These are phyloP conservation scores for Pestalotiopsis sp. DNA, from an alignment of 2,329 filamentous ascomycete genomes.

Conservation along the genomic window DNA sequence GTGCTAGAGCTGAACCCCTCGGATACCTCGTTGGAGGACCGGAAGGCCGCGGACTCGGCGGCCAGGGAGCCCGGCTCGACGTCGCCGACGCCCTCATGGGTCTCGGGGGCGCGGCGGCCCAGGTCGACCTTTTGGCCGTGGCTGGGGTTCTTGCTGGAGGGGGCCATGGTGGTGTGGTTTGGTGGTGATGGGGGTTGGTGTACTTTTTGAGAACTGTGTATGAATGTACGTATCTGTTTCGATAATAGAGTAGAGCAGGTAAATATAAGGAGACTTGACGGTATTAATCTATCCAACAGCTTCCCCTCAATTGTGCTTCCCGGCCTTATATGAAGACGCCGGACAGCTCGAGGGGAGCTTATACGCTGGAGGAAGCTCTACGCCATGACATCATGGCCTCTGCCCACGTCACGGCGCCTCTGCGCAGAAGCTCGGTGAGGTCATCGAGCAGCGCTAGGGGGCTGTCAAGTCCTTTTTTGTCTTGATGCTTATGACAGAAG, in stretches of 20 bases:
- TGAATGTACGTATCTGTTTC: background rate
- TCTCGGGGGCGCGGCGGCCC: constrained; percentile 49
- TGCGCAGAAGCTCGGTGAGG: background rate
- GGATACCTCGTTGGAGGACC: constrained; percentile 60
- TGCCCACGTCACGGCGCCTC: background rate
- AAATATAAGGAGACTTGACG: background rate
- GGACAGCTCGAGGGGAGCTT: background rate
- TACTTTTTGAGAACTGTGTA: background rate
- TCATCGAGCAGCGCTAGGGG: background rate
- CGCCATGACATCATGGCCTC: constrained; percentile 5
- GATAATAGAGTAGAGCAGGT: background rate
- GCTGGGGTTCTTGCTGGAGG: constrained; percentile 25
- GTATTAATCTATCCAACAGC: background rate
- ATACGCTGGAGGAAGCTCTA: background rate
- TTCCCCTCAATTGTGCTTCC: background rate
- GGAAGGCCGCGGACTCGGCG: constrained; percentile 63
- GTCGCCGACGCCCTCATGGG: constrained; percentile 64
- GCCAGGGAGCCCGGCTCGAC: constrained; percentile 74
- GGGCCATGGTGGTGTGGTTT: constrained; percentile 9
- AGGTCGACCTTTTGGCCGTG: constrained; percentile 46
- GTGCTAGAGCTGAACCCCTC: constrained; percentile 44
- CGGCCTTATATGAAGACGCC: background rate
- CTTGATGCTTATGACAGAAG: background rate
- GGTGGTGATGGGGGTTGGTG: background rate
- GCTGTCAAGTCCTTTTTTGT: background rate